Base-by-base conservation (phyloP, 1,284 basidiomycete species). In the Acaromyces ingoldii region DNA sequence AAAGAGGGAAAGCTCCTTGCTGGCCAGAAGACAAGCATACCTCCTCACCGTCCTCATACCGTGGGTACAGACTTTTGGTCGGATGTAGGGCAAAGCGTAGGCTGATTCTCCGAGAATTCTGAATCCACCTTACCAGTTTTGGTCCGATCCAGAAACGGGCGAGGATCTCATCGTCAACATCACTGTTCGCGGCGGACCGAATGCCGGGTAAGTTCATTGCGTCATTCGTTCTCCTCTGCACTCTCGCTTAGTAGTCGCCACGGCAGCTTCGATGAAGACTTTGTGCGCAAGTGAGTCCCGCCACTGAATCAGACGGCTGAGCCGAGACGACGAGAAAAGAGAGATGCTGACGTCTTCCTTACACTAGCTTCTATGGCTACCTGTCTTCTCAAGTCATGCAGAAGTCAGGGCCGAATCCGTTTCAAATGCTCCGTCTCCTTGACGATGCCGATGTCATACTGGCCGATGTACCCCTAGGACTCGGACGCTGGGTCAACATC, bases 371-470 rank as follows among this genome's bases (percentile, higher is more conserved):
- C 36, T 72, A 70, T 60, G 63, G 69, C 44, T 68, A 71, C 51
- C 55, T 73, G 33, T 62, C 57, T 44, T 65, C 67, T 5, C 41
- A 49, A 15, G 63, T 63, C 6, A 67, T 65, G 63, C 55, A 53
- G 7, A 58, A 56, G 11, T 53, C 50, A 19, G 19, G 44, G 0
- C 66, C 70, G 9, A 70, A 68, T 45, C 66, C 67, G 10, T 57
- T 75, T 45, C 74, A 76, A 51, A 67, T 76, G 67, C 51, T 76
- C n/a, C 52, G 63, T 0, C 69, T 76, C 52, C 19, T 73, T 15
- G 61, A 70, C 39, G 55, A 55, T 43, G 73, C 74, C 11, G 74
- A 75, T 43, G 68, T 76, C 21, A 64, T 74, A 24, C 54, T 75
- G 4, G 70, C 61, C 3, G 67, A 66, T 45, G 49, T 67, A 1